A percentile compares a stretch with the other conserved stretches of the same genome.
These are phyloP conservation scores for Hypomontagnella submonticulosa DNA, from an alignment of 495 filamentous ascomycete genomes.

Conservation along the genomic window DNA sequence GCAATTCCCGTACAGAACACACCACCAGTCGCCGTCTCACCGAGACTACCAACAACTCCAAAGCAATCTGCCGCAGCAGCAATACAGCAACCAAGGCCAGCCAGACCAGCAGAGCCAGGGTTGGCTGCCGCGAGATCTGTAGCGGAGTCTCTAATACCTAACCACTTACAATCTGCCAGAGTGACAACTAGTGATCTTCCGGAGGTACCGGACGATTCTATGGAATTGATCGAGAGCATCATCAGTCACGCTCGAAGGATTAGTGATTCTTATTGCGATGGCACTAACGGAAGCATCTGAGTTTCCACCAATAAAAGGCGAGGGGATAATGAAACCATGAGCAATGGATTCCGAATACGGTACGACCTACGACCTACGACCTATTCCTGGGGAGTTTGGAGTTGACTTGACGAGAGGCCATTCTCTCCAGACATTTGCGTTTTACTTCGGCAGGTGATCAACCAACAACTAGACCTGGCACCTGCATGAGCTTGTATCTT, in stretches of 20 bases:
- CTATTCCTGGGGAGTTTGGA: slow-evolving; percentile 39
- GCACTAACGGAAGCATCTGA: slow-evolving; percentile 1
- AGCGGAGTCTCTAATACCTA: slow-evolving; percentile 21
- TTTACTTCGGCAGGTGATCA: slow-evolving; percentile 7
- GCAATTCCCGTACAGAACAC: slow-evolving; percentile 23
- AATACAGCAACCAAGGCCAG: slow-evolving; percentile 9
- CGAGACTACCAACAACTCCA: slow-evolving; percentile 18
- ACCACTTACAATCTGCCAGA: slow-evolving; percentile 1
- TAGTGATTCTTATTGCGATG: slow-evolving; percentile 32
- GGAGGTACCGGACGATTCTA: slow-evolving; percentile 57
- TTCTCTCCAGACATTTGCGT: slow-evolving; percentile 5
- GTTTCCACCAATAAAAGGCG: slow-evolving; percentile 3
- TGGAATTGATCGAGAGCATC: slow-evolving; percentile 62
- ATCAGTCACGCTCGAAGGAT: slow-evolving; percentile 50
- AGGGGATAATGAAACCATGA: slow-evolving; percentile 28
- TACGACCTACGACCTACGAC: too few species aligned
- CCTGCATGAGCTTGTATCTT: slow-evolving; percentile 36
- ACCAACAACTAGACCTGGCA: slow-evolving; percentile 26
- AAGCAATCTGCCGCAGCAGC: slow-evolving; percentile 1
- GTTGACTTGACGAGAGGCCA: slow-evolving; percentile 19
- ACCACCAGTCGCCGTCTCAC: slow-evolving; percentile 13
- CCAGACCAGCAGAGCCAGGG: background rate
- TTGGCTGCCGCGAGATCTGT: background rate
- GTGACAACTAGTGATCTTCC: slow-evolving; percentile 43
- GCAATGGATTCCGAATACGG: slow-evolving; percentile 3